A percentile compares a stretch with the other conserved stretches of the same genome.
These are phyloP conservation scores for Ophiostoma ulmi DNA, from an alignment of 2,329 filamentous ascomycete genomes.

Conservation along the genomic window DNA sequence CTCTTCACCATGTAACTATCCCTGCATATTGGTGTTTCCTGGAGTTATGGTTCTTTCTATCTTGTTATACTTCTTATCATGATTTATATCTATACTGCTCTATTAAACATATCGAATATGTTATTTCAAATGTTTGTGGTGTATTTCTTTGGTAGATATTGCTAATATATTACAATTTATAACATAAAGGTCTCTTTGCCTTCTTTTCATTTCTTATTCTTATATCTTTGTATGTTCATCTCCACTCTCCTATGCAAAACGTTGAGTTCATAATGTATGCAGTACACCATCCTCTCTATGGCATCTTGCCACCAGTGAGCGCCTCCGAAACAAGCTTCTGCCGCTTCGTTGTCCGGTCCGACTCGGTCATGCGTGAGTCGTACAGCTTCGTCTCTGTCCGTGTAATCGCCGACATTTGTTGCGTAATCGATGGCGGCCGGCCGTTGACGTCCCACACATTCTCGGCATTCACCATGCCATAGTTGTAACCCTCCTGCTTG, in stretches of 20 bases:
- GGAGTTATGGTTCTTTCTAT: not conserved
- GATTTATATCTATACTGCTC: not conserved
- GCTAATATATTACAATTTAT: not conserved
- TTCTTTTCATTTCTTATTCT: not conserved
- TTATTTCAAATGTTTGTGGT: not conserved
- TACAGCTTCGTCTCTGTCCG: slow-evolving; percentile 35
- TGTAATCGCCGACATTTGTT: slow-evolving; percentile 41
- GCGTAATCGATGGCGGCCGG: slow-evolving; percentile 42
- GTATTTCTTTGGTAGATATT: not conserved
- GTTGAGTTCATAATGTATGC: not conserved
- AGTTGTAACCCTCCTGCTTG: slow-evolving; percentile 38
- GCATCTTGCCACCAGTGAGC: slow-evolving; percentile 56
- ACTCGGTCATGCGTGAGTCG: slow-evolving; percentile 38
- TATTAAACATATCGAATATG: not conserved
- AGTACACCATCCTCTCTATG: not conserved
- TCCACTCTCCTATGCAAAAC: not conserved
- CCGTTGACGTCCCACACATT: slow-evolving; percentile 52
- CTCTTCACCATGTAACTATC: not conserved
- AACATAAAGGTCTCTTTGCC: not conserved
- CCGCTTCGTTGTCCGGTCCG: slow-evolving; percentile 44
- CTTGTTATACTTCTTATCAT: not conserved
- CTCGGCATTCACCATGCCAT: slow-evolving; percentile 32
- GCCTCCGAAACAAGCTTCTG: slow-evolving; percentile 54
- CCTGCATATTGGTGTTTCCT: not conserved
- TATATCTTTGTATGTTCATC: not conserved